phyloP scores from a whole-genome alignment of 1,139 yeast genomes.

The Yamadazyma mexicana region DNA sequence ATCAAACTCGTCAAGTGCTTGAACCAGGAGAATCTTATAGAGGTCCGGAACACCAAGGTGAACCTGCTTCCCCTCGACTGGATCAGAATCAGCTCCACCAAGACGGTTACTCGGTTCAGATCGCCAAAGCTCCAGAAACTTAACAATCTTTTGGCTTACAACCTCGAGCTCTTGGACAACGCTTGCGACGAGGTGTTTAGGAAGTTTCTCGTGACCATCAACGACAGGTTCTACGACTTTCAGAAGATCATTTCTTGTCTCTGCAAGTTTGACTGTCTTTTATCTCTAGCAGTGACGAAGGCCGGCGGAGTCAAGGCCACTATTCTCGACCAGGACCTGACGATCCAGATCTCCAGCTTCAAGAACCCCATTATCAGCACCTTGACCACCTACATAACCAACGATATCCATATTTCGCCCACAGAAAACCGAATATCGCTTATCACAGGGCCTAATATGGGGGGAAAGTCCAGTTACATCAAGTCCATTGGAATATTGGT shows the following conservation, averaged over 20 bases:
- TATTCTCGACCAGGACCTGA: constrained; percentile 49
- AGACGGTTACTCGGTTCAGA: constrained; percentile 68
- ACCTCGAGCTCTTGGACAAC: constrained; percentile 56
- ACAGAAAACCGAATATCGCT: constrained; percentile 53
- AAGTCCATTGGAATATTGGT: constrained; percentile 88
- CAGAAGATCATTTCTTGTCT: constrained; percentile 51
- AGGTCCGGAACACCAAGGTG: constrained; percentile 60
- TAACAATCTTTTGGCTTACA: constrained; percentile 57
- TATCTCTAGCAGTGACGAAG: constrained; percentile 61
- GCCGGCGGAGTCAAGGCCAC: constrained; percentile 56
- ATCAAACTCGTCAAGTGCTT: constrained; percentile 54
- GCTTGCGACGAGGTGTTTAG: constrained; percentile 59
- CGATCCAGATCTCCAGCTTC: constrained; percentile 56
- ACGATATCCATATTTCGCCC: constrained; percentile 54
- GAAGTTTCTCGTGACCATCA: constrained; percentile 47
- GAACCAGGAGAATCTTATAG: constrained; percentile 71
- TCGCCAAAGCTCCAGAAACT: constrained; percentile 57
- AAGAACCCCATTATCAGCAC: constrained; percentile 82
- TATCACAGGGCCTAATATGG: constrained; percentile 98
- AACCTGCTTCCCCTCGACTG: constrained; percentile 68
- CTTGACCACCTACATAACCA: constrained; percentile 62
- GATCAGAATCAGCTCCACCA: constrained; percentile 74
- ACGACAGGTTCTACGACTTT: constrained; percentile 50
- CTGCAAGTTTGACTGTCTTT: constrained; percentile 69
- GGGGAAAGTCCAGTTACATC: constrained; percentile 94